Evolutionary conservation across 441 rosid species (phyloP), one percentile per base, ranked within the genome.

Genomic region (Pelargonium cotyledonis): DNA sequence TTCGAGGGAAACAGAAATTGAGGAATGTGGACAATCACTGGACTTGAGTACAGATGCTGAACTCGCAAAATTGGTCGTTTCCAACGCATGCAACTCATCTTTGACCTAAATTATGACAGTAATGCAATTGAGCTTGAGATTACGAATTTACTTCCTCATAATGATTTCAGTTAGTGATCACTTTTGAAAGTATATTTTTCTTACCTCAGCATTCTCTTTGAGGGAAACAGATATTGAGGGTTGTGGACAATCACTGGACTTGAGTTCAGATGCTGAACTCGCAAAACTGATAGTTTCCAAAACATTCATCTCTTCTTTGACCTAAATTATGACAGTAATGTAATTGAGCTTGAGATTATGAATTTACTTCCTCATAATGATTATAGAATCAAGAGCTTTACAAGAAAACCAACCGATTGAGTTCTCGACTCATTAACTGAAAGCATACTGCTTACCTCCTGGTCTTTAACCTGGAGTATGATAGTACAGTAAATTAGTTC

Each of bases 391-490:
- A 65, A 65, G 61, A 70, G 43, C 66, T 62, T 58, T 11, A 60
- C 19, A 23, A 77, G 63, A 68, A 47, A 55, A 67, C 78, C 79
- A 43, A 80, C 85, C 79, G 60, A 65, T 67, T 72, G 78, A 76
- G 74, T 73, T 72, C 74, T 80, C 76, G 80, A 80, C 74, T 84
- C 73, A 55, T 66, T 84, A 75, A 67, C 66, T 61, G 85, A 69
- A 73, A 77, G 80, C 29, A 15, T 38, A 43, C 67, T 76, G 57
- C 73, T 78, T 70, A 79, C 78, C 40, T 78, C 81, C 75, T 83
- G 69, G 72, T 85, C 91, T 69, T 76, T 77, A 53, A 75, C 86
- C 99, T 91, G 80, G 57, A 49, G 69, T 70, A 85, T 55, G 69
- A 78, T 65, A 69, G 53, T n/a, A 21, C 7, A 8, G 18, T 49